Base-by-base conservation (phyloP, 352 stramenopile genomes). In the Halophytophthora polymorphica region DNA sequence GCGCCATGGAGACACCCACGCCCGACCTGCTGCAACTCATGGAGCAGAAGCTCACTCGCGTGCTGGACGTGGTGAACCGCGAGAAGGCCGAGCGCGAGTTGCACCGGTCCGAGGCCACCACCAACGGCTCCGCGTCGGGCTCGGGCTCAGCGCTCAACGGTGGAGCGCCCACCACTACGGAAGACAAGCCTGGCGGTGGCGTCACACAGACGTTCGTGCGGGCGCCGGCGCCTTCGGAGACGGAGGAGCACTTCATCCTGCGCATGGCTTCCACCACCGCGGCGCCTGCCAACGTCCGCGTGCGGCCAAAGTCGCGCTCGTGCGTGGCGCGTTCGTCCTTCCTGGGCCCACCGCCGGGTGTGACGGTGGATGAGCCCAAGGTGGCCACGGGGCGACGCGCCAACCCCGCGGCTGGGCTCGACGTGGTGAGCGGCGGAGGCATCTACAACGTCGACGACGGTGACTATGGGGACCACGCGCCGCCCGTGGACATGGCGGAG, bases 171-270 rank as follows among this genome's bases (percentile, higher is more conserved):
- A 64, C 44, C 19, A 70, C 25, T 31, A 31, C 45, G 15, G 49
- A 66, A 12, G 59, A 69, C 21, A 69, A 64, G 25, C 29, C 63
- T 14, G 41, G 49, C n/a, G 57, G 58, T 21, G 70, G 75, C 51
- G 76, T 79, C 41, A 39, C 43, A 34, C 63, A 78, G 48, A 64
- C 50, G 13, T 66, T 66, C 28, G 53, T 73, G n/a, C 76, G 77
- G 2, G 76, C 76, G 11, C 77, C 82, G 17, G 79, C 75, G 29
- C 74, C 71, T 2, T 82, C 66, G 11, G 82, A 93, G 53, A 88
- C 65, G n/a, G 79, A 93, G 43, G 73, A 90, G 45, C 82, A 90
- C 59, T 93, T 90, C 44, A 93, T 93, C 45, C 41, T 93, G 31
- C 79, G 75, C 28, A 90, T 93, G 73, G 87, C 82, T n/a, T 73